phyloP scores from a whole-genome alignment of 2,329 filamentous ascomycete genomes.

The Alternaria angustiovoidea region DNA sequence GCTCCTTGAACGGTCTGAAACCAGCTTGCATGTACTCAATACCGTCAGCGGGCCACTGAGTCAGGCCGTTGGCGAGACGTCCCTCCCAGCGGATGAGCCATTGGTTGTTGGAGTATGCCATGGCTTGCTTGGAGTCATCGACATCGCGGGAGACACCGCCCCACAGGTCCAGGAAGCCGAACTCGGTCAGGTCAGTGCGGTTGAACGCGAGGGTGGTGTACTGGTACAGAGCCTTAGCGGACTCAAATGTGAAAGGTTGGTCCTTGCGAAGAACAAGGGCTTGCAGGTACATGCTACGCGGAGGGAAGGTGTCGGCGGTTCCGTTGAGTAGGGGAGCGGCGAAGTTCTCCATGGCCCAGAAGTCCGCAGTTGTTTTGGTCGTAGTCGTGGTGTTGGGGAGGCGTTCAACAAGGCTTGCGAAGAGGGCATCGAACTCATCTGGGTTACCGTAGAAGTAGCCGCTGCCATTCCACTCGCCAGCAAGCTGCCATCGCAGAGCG shows the following conservation, averaged over 20 bases:
- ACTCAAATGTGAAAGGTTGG: slow-evolving; percentile 18
- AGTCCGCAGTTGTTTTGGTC: slow-evolving; percentile 13
- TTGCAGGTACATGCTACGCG: slow-evolving; percentile 26
- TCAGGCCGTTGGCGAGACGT: slow-evolving; percentile 6
- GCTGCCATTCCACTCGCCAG: slow-evolving; percentile 19
- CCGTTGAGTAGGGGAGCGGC: slow-evolving; percentile 17
- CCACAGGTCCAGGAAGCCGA: slow-evolving; percentile 31
- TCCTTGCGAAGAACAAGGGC: slow-evolving; percentile 22
- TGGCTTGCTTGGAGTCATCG: slow-evolving; percentile 23
- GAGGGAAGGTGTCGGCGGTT: slow-evolving; percentile 18
- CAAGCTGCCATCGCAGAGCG: slow-evolving; percentile 26
- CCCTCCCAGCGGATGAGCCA: slow-evolving; percentile 36
- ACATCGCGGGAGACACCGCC: slow-evolving; percentile 25
- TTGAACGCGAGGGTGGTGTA: slow-evolving; percentile 20
- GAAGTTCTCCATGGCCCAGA: slow-evolving; percentile 25
- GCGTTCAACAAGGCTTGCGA: slow-evolving; percentile 20
- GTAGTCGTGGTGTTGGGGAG: slow-evolving; percentile 21
- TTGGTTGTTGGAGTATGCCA: slow-evolving; percentile 28
- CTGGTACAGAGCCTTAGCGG: slow-evolving; percentile 20
- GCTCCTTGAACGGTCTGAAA: slow-evolving; percentile 25
- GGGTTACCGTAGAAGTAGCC: slow-evolving; percentile 29
- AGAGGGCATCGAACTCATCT: slow-evolving; percentile 21
- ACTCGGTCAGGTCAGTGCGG: slow-evolving; percentile 24
- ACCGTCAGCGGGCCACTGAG: slow-evolving; percentile 27
- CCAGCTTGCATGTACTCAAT: slow-evolving; percentile 27